These are phyloP conservation scores for Miscanthus sacchariflorus DNA, from an alignment of 202 grass and related monocot species.

Conservation along the genomic window DNA sequence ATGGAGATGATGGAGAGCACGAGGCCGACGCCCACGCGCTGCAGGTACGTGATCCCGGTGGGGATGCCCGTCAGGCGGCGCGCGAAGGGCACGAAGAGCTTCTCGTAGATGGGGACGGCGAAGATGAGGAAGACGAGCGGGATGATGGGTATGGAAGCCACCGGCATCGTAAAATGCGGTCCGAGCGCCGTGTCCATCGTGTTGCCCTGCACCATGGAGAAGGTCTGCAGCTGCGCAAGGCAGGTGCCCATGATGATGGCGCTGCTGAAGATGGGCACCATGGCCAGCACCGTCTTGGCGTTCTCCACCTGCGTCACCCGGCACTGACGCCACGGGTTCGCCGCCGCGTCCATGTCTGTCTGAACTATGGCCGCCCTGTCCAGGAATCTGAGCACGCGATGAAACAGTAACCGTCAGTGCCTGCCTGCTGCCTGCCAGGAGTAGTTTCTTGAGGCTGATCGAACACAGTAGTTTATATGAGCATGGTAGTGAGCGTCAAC, in stretches of 20 bases:
- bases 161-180: conserved; percentile 21
- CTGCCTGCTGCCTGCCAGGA: too few relatives aligned
- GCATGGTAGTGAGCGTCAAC: neutral
- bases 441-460: neutral
- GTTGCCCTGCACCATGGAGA: conserved; percentile 69
- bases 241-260: conserved; percentile 74
- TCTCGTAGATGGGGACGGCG: conserved; percentile 68
- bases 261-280: conserved; percentile 78
- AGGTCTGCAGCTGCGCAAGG: conserved; percentile 77
- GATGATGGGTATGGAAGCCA: conserved; percentile 66
- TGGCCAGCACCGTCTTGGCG: conserved; percentile 70
- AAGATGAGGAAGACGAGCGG: conserved; percentile 64
- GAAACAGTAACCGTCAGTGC: neutral
- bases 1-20: conserved; percentile 68
- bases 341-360: neutral
- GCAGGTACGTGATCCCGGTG: conserved; percentile 66
- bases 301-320: conserved; percentile 70
- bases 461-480: neutral
- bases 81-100: conserved; percentile 69
- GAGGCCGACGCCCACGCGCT: conserved; percentile 74
- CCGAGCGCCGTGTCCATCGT: conserved; percentile 56
- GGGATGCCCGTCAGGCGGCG: conserved; percentile 57
- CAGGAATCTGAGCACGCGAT: conserved; percentile 51
- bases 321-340: conserved; percentile 62
- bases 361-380: conserved; percentile 64